phyloP scores from a whole-genome alignment of 495 filamentous ascomycete species.

The Penicillium paxilli region DNA sequence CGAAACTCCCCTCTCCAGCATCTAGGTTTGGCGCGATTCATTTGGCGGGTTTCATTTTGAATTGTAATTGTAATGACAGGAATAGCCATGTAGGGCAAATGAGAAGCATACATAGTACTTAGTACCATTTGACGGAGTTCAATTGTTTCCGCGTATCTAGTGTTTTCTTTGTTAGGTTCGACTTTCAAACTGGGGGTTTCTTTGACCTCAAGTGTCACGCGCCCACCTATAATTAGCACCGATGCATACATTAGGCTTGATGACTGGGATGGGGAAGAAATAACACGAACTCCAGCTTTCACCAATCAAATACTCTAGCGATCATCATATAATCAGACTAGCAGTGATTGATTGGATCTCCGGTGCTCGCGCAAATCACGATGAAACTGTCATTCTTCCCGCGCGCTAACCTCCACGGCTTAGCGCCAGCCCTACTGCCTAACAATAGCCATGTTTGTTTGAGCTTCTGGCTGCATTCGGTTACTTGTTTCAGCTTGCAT shows the following conservation, averaged over 20 bases:
- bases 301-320: neutral
- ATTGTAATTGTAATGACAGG: slow-evolving; percentile 25
- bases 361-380: neutral
- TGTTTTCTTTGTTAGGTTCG: neutral
- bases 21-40: slow-evolving; percentile 20
- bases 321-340: neutral
- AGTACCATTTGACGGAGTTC: slow-evolving; percentile 6
- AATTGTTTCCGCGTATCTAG: neutral
- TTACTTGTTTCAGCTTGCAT: slow-evolving; percentile 21
- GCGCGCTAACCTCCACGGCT: neutral
- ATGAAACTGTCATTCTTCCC: slow-evolving; percentile 14
- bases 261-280: no score
- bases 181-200: neutral
- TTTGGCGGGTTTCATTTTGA: slow-evolving; percentile 10
- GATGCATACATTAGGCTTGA: neutral
- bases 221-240: neutral
- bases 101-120: no score
- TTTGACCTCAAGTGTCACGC: neutral
- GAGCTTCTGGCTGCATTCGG: neutral
- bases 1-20: no score
- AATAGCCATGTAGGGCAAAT: slow-evolving; percentile 17
- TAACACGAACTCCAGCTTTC: neutral
- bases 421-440: slow-evolving; percentile 1
- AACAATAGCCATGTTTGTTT: neutral
- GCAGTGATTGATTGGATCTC: neutral